A percentile compares a stretch with the other conserved stretches of the same genome.
These are phyloP conservation scores for Backusella psychrophila DNA, from an alignment of 192 early-diverging fungal species.

Conservation along the genomic window DNA sequence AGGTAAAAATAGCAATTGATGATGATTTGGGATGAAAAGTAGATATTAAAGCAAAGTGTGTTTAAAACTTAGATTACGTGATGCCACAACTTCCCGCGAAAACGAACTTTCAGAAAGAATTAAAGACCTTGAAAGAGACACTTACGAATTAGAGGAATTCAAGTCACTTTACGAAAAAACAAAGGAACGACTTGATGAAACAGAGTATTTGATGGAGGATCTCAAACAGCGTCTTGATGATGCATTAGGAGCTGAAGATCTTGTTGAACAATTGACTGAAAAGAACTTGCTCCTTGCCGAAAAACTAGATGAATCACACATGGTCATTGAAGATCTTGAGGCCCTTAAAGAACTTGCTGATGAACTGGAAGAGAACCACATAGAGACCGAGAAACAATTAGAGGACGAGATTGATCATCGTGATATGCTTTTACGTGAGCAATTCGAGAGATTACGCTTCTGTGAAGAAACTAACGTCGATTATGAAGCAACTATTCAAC, in stretches of 20 bases:
- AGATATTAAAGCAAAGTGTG: neutral
- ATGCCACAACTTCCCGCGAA: conserved; percentile 73
- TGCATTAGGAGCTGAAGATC: conserved; percentile 74
- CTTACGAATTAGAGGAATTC: conserved; percentile 51
- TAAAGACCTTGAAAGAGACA: conserved; percentile 71
- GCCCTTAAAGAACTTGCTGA: conserved; percentile 87
- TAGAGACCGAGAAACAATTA: conserved; percentile 83
- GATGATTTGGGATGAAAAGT: neutral
- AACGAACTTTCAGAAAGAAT: conserved; percentile 58
- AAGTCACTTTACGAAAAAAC: conserved; percentile 56
- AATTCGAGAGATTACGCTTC: conserved; percentile 53
- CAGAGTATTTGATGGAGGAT: conserved; percentile 78
- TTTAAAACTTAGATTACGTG: conserved; percentile 57
- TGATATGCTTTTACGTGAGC: conserved; percentile 63
- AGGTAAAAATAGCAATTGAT: conserved; percentile 36
- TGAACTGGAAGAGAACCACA: conserved; percentile 90
- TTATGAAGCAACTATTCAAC: conserved; percentile 78
- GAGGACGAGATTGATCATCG: conserved; percentile 81
- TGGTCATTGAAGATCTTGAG: conserved; percentile 82
- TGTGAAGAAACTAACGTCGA: conserved; percentile 82
- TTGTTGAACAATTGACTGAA: conserved; percentile 79
- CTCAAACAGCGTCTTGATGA: conserved; percentile 83
- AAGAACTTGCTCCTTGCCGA: conserved; percentile 81
- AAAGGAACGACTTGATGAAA: conserved; percentile 51
- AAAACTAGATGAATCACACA: conserved; percentile 77